Conservation (phyloP, 805 yeast species). For the Alloascoidea africana region DNA sequence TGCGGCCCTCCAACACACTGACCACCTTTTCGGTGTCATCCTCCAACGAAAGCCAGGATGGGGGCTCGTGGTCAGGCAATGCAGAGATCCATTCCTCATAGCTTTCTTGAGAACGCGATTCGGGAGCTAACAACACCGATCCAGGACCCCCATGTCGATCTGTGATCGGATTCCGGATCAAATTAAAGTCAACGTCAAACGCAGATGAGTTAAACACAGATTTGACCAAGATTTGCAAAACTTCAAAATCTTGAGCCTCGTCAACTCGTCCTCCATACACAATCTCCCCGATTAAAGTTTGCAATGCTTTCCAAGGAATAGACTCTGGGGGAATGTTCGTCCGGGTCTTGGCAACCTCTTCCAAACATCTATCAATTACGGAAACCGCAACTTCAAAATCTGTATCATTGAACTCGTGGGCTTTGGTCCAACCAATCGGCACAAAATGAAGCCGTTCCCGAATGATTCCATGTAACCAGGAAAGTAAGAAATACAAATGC, state of each 20-base stretch:
- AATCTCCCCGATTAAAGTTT: slow-evolving; percentile 32
- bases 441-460: slow-evolving; percentile 41
- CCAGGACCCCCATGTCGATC: slow-evolving; percentile 6
- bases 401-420: slow-evolving; percentile 59
- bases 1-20: background rate
- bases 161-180: slow-evolving; percentile 18
- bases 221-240: slow-evolving; percentile 20
- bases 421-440: slow-evolving; percentile 46
- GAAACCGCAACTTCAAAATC: slow-evolving; percentile 40
- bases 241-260: slow-evolving; percentile 22
- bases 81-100: slow-evolving; percentile 32
- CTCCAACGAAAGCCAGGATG: slow-evolving; percentile 37
- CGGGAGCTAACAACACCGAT: slow-evolving; percentile 27
- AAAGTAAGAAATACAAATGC: slow-evolving; percentile 35
- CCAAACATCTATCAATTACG: slow-evolving; percentile 28
- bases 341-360: slow-evolving; percentile 11
- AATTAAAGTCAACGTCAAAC: slow-evolving; percentile 10
- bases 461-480: slow-evolving; percentile 60
- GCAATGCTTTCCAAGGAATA: slow-evolving; percentile 41
- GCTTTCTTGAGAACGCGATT: slow-evolving; percentile 20
- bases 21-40: slow-evolving; percentile 25
- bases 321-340: slow-evolving; percentile 27
- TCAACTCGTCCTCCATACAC: slow-evolving; percentile 43
- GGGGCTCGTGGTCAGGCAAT: slow-evolving; percentile 38
- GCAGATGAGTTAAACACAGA: background rate